A percentile compares a stretch with the other conserved stretches of the same genome.
phyloP scores from a whole-genome alignment of 768 basidiomycete species.

The Lepiota venenata region DNA sequence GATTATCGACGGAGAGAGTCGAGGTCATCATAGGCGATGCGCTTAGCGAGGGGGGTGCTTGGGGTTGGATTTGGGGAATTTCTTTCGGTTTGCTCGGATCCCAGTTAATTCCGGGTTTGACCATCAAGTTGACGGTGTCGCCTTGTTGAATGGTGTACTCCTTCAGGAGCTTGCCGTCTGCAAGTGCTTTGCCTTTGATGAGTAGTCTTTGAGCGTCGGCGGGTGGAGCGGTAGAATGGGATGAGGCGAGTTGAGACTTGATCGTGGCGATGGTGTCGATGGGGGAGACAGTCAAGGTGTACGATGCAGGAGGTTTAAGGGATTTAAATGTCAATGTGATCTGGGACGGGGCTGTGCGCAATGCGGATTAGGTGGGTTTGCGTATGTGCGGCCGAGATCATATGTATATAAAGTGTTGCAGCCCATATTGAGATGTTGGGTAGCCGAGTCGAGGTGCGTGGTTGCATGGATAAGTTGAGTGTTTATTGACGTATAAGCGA shows the following conservation, averaged over 20 bases:
- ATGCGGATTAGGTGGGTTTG: background rate
- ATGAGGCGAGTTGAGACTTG: conserved; percentile 66
- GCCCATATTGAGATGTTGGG: background rate
- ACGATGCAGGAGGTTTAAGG: conserved; percentile 78
- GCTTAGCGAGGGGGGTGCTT: conserved; percentile 12
- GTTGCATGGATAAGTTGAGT: too few relatives aligned
- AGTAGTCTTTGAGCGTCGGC: conserved; percentile 82
- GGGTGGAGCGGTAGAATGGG: conserved; percentile 67
- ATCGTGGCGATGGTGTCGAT: conserved; percentile 83
- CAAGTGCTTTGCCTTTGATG: conserved; percentile 92
- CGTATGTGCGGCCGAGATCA: conserved; percentile 5
- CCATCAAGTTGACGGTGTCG: conserved; percentile 80
- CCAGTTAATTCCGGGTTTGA: conserved; percentile 76
- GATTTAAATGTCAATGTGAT: conserved; percentile 87
- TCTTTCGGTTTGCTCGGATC: conserved; percentile 42
- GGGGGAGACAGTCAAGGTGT: conserved; percentile 67
- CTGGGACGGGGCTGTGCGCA: conserved; percentile 30
- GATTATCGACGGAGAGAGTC: too few relatives aligned
- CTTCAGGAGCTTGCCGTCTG: conserved; percentile 83
- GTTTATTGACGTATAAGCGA: too few relatives aligned
- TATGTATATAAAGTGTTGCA: background rate
- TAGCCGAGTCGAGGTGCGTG: background rate
- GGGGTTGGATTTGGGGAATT: too few relatives aligned
- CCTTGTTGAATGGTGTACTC: conserved; percentile 86
- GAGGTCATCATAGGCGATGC: background rate